A percentile compares a stretch with the other conserved stretches of the same genome.
Evolutionary conservation across 2,329 filamentous ascomycete species (phyloP).

Genomic region (Beauveria scarabaeidicola): DNA sequence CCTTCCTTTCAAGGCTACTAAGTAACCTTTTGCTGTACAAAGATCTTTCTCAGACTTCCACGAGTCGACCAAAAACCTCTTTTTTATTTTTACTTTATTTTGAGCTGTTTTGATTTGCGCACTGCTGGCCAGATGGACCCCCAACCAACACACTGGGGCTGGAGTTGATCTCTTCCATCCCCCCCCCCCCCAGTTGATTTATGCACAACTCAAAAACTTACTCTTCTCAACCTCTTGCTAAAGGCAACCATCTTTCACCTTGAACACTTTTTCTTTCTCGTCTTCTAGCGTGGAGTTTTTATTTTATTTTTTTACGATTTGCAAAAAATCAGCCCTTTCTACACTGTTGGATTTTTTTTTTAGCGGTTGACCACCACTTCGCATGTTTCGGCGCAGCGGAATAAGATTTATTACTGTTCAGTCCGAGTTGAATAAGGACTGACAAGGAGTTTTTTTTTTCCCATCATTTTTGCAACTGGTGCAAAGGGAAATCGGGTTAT

Average conservation of each 20-base stretch:
- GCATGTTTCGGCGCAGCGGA: constrained; percentile 9
- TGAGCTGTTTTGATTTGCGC: constrained; percentile 1
- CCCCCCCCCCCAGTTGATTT: background rate
- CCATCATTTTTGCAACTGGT: background rate
- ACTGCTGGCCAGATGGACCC: constrained; percentile 6
- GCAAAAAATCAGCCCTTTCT: background rate
- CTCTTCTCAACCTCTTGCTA: background rate
- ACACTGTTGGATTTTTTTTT: constrained; percentile 2
- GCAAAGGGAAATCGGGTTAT: background rate
- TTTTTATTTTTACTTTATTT: background rate
- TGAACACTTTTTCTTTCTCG: background rate
- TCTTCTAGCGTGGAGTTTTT: constrained; percentile 14
- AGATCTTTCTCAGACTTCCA: background rate
- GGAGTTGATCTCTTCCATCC: constrained; percentile 6
- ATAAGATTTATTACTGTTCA: constrained; percentile 6
- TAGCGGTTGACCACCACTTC: constrained; percentile 10
- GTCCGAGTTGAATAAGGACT: constrained; percentile 12
- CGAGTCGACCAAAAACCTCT: background rate
- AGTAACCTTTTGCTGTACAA: constrained; percentile 7
- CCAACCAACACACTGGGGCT: background rate
- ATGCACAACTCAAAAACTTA: background rate
- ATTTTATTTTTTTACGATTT: background rate
- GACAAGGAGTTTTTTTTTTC: background rate
- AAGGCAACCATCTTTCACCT: background rate
- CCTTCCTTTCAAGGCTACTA: constrained; percentile 45